Base-by-base conservation (phyloP, 2,329 filamentous ascomycete genomes). In the Fusarium multiceps region DNA sequence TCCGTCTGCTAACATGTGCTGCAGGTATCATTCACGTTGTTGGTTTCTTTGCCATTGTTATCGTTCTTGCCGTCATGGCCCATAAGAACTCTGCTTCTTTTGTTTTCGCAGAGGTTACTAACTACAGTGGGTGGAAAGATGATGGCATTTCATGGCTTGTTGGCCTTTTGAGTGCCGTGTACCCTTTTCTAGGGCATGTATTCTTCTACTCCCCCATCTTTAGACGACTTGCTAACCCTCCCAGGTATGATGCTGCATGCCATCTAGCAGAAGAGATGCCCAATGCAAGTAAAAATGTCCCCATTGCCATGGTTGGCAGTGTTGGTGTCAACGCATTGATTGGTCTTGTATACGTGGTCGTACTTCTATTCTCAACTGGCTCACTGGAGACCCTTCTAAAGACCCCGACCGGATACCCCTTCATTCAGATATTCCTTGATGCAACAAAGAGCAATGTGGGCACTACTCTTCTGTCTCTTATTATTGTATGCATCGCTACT, bases 351-450 rank as follows among this genome's bases (percentile, higher is more conserved):
- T 84, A 80, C 64, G 77, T 75, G 32, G 76, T 83, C 55, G 73
- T 84, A 8, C 72, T 86, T 0, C 75, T 85, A 3, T 86, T 81
- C 72, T 81, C 78, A 2, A 78, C 83, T 1, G 81, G 82, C 2
- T 68, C 72, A 6, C 75, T 85, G 2, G 73, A 81, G 1, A 68
- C 72, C 0, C 71, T 85, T 5, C 75, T 84, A 4, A 49, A 75
- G 1, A 82, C 81, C 0, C 76, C 78, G 0, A 83, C 80, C 0
- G 83, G 82, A 0, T 82, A 82, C 14, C 81, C 81, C 0, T 82
- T 82, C 49, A 82, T 83, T 71, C 80, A 83, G 34, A 78, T 82
- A 12, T 82, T 77, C 48, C 63, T 76, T 14, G 74, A 80, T 11
- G 74, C 63, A 0, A 80, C 79, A 0, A 55, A 70, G 8, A 78